Evolutionary conservation across 345 rosid species (phyloP).

Genomic region (Rhizophora mangle): DNA sequence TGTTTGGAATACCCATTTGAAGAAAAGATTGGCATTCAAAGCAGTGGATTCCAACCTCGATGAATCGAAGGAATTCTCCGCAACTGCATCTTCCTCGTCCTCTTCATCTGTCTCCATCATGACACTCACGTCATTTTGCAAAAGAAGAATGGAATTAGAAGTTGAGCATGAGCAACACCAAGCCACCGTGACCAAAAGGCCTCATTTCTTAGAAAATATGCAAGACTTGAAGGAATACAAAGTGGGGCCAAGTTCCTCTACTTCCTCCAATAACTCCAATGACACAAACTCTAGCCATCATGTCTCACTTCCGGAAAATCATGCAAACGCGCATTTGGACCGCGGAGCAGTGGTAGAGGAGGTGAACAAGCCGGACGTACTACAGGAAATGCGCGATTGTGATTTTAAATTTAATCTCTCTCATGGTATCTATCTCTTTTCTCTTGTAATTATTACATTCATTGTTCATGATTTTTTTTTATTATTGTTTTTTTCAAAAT

Average conservation of each 20-base stretch:
- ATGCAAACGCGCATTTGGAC: constrained; percentile 7
- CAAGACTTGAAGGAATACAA: constrained; percentile 24
- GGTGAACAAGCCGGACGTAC: constrained; percentile 53
- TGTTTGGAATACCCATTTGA: constrained; percentile 85
- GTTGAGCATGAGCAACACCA: constrained; percentile 12
- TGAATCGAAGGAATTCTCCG: constrained; percentile 25
- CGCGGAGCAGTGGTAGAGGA: constrained; percentile 34
- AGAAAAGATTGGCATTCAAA: constrained; percentile 41
- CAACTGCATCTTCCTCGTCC: constrained; percentile 13
- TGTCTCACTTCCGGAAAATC: constrained; percentile 17
- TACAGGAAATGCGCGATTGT: constrained; percentile 22
- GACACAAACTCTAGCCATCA: constrained; percentile 17
- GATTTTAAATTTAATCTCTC: constrained; percentile 17
- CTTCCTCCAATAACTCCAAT: constrained; percentile 40
- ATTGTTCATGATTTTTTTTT: no score
- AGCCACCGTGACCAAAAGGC: constrained; percentile 23
- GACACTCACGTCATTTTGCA: background rate
- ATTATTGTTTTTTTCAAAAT: no score
- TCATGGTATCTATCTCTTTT: no score
- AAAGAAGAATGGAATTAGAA: constrained; percentile 3
- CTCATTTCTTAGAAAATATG: background rate
- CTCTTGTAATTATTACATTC: no score
- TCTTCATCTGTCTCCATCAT: constrained; percentile 29
- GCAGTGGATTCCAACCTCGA: constrained; percentile 8
- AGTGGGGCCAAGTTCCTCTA: constrained; percentile 31